Base-by-base conservation (phyloP, 257 asterid genomes). In the Penstemon barbatus region DNA sequence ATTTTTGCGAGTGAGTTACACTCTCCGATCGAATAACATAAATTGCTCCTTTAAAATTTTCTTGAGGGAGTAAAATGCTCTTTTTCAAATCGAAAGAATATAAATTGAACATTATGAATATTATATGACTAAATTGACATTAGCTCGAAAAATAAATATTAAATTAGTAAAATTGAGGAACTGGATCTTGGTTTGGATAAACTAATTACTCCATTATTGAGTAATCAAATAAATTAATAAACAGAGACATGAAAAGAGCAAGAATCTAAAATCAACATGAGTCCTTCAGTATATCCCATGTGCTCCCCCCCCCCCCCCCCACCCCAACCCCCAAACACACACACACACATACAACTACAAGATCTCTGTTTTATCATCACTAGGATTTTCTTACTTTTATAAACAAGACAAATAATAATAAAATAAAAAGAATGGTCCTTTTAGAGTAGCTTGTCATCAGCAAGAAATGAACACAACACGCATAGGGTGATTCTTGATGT, bases 341-440 rank as follows among this genome's bases (percentile, higher is more conserved):
- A 55, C 43, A 39, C 52, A 42, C 66, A 9, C 57, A 39, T 54
- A 51, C 72, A 72, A 58, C 64, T 5, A 5, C 38, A 61, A 77
- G 71, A 75, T 80, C 89, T 77, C 44, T 46, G 71, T 53, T 43
- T 43, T 40, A 48, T 11, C 75, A 61, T 75, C 79, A 52, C 80
- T 71, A 6, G 77, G 82, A 74, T 82, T 74, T 65, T 3, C 69
- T 43, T n/a, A 55, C 63, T 36, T 45, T 19, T 49, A 50, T 73
- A 37, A 70, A 65, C 50, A 74, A 25, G 40, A 49, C 36, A 57
- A 69, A 63, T 51, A 55, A 18, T 50, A 19, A 36, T 3, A 58
- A 50, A 61, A 9, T 9, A 58, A 43, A 9, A 57, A 7, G 10
- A 45, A 68, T 46, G 74, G 41, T 36, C 57, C 71, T 54, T 65